Conservation (phyloP, 345 rosid species). For the Durio zibethinus region DNA sequence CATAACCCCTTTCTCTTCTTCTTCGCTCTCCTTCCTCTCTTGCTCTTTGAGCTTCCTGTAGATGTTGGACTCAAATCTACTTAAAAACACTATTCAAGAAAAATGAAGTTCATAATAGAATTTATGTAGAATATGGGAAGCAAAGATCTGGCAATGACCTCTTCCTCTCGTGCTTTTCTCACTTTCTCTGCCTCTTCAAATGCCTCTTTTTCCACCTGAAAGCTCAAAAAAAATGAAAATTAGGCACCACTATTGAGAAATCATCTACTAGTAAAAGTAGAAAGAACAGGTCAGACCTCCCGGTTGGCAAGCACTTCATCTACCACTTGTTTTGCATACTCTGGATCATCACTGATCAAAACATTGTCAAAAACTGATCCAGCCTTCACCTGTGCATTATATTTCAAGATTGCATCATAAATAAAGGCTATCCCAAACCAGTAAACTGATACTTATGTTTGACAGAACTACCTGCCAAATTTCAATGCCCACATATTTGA, state of each 20-base stretch:
- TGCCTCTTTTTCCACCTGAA: conserved; percentile 77
- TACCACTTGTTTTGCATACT: conserved; percentile 75
- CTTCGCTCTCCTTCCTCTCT: conserved; percentile 88
- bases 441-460: neutral
- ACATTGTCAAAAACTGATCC: conserved; percentile 87
- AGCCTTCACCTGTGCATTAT: conserved; percentile 64
- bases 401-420: neutral
- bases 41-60: conserved; percentile 71
- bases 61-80: neutral
- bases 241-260: conserved; percentile 1
- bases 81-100: neutral
- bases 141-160: conserved; percentile 39
- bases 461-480: conserved; percentile 73
- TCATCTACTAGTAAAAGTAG: neutral
- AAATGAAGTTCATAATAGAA: neutral
- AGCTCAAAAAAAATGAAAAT: conserved; percentile 13
- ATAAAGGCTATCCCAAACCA: neutral
- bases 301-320: conserved; percentile 59
- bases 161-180: conserved; percentile 81
- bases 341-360: conserved; percentile 81
- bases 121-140: neutral
- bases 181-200: conserved; percentile 85
- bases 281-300: conserved; percentile 48
- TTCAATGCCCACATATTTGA: conserved; percentile 83
- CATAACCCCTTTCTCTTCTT: conserved; percentile 53